These are phyloP conservation scores for Nidularia sp. DNA, from an alignment of 768 basidiomycete species.

Conservation along the genomic window DNA sequence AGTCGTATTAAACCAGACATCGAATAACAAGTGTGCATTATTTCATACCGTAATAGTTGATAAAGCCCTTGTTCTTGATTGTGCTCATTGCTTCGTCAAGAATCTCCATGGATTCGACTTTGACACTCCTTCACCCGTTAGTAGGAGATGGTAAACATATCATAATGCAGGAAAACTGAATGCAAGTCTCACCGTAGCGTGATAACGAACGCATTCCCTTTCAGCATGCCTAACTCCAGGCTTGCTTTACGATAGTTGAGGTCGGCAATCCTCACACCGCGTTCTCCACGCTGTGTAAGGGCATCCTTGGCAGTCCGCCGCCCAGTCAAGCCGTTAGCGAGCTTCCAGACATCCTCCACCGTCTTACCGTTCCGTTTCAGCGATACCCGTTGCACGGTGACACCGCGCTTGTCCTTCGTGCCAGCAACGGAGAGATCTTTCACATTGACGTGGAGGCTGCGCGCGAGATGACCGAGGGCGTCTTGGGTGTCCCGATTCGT, in stretches of 20 bases:
- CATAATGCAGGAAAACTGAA: neutral
- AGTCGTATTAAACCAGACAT: neutral
- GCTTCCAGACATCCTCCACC: conserved; percentile 81
- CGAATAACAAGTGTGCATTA: neutral
- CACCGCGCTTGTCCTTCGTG: conserved; percentile 97
- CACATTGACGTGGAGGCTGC: conserved; percentile 67
- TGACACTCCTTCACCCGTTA: conserved; percentile 62
- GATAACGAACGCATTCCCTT: conserved; percentile 94
- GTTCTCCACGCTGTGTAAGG: conserved; percentile 73
- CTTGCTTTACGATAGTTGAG: conserved; percentile 78
- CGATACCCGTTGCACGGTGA: conserved; percentile 90
- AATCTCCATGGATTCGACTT: conserved; percentile 66
- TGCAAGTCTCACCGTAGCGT: conserved; percentile 69
- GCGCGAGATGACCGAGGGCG: conserved; percentile 75
- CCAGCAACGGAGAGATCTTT: conserved; percentile 90
- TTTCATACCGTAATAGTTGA: conserved; percentile 88
- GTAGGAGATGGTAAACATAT: neutral
- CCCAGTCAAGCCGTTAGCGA: conserved; percentile 63
- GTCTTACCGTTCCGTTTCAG: conserved; percentile 73
- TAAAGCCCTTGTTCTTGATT: conserved; percentile 83
- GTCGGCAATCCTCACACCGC: conserved; percentile 86
- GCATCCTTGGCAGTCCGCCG: conserved; percentile 55
- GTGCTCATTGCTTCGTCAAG: conserved; percentile 74
- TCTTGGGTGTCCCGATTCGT: conserved; percentile 98
- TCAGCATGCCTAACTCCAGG: conserved; percentile 92